These are phyloP conservation scores for Camellia sinensis DNA, from an alignment of 148 eudicot genomes.

Conservation along the genomic window DNA sequence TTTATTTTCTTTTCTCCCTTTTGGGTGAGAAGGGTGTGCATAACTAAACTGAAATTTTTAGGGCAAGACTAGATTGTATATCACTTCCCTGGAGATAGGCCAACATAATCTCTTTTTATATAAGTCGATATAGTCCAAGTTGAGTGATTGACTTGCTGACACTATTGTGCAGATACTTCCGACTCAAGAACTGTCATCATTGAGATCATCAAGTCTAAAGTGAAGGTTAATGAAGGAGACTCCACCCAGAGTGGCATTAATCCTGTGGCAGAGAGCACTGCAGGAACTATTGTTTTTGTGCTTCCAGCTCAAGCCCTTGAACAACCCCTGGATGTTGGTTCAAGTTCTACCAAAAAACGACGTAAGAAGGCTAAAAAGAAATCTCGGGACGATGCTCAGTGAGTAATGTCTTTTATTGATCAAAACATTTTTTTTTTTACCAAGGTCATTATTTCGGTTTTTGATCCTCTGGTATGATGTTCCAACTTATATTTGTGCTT, in stretches of 20 bases:
- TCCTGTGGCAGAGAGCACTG: not conserved
- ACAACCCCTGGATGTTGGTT: constrained; percentile 15
- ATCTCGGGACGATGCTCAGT: constrained; percentile 23
- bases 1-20: too few relatives aligned
- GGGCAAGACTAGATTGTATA: too few relatives aligned
- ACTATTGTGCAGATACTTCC: constrained; percentile 36
- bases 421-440: not conserved
- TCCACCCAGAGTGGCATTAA: constrained; percentile 4
- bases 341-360: constrained; percentile 27
- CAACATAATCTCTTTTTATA: not conserved
- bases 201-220: constrained; percentile 56
- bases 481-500: not conserved
- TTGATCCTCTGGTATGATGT: not conserved
- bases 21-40: too few relatives aligned
- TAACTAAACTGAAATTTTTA: too few relatives aligned
- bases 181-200: constrained; percentile 32
- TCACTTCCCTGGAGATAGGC: not conserved
- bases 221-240: constrained; percentile 25
- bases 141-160: not conserved
- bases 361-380: constrained; percentile 37
- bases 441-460: not conserved
- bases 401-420: constrained; percentile 11
- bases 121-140: not conserved
- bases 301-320: constrained; percentile 28
- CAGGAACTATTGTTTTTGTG: constrained; percentile 24